Evolutionary conservation across 257 asterid genomes (phyloP).

Genomic region (Prunella vulgaris): DNA sequence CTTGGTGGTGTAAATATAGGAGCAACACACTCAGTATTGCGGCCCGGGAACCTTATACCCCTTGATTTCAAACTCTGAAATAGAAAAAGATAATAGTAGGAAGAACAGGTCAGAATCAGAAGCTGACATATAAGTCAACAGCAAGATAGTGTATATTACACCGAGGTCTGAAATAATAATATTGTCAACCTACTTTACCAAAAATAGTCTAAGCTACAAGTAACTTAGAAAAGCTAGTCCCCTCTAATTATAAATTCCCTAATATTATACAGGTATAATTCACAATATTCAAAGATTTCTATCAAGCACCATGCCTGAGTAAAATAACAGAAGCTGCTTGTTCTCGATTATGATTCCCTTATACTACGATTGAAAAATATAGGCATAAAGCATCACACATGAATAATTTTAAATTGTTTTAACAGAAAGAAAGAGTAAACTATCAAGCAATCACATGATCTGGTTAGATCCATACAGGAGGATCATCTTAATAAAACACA

Average conservation of each 20-base stretch:
- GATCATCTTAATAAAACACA: neutral
- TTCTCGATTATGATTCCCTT: neutral
- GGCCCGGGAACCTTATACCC: slow-evolving; percentile 86
- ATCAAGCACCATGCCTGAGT: neutral
- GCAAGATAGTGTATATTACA: neutral
- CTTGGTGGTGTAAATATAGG: slow-evolving; percentile 84
- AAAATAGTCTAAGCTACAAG: neutral
- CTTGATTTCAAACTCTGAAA: slow-evolving; percentile 73
- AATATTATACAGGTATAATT: neutral
- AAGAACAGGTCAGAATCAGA: slow-evolving; percentile 10
- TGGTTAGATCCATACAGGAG: neutral
- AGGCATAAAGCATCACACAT: neutral
- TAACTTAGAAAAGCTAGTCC: neutral
- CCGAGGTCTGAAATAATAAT: neutral
- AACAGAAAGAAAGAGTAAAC: no score
- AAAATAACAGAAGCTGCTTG: neutral
- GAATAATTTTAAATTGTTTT: no score
- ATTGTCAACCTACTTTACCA: neutral
- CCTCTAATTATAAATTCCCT: neutral
- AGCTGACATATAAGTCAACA: neutral
- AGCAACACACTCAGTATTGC: slow-evolving; percentile 69
- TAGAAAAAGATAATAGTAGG: slow-evolving; percentile 2
- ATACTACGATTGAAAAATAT: neutral
- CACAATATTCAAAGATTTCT: neutral
- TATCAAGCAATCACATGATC: no score